Evolutionary conservation across 2,329 filamentous ascomycete species (phyloP), one percentile per base, ranked within the genome.

Genomic region (Claviceps sp.): DNA sequence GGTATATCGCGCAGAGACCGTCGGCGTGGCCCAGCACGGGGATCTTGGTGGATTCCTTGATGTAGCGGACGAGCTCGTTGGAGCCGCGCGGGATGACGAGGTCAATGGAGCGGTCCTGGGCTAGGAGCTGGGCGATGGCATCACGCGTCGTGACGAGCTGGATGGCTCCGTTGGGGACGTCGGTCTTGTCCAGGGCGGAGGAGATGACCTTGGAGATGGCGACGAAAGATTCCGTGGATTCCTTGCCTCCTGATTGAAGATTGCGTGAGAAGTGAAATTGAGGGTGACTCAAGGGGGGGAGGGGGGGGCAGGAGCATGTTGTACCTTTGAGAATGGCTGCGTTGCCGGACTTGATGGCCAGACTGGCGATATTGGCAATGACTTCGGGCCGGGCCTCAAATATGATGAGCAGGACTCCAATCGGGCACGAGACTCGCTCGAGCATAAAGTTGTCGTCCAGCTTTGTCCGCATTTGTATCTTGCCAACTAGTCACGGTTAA

Each of bases 321-420:
- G 11, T 61, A 77, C 83, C 91, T 75, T 98, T 98, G 55, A 98
- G 75, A 61, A 98, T 97, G 49, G 90, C 93, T 38, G 93, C 87
- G 68, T 98, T 98, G 61, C 89, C 93, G 13, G 91, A 97, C 68
- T 98, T 98, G 69, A 98, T 87, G 40, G 93, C 90, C 24, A 98
- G 76, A 4, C 90, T 88, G 56, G 93, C 89, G 63, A 98, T 97
- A 68, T 98, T 98, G 64, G 91, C 93, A 63, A 98, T 96, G 58
- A 98, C 93, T 70, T 98, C 93, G 6, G 93, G 93, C 7, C 93
- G 85, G 38, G 93, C 93, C 71, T 98, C 93, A 64, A 98, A 98
- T 63, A 98, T 97, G 70, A 98, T 93, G 59, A 98, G 79, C 43
- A 98, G 79, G n/a, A 97, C 90, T 54, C 93, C 93, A 60, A 98